A percentile compares a stretch with the other conserved stretches of the same genome.
These are phyloP conservation scores for Parachlorella kessleri DNA, from an alignment of 139 green algal species.

Conservation along the genomic window DNA sequence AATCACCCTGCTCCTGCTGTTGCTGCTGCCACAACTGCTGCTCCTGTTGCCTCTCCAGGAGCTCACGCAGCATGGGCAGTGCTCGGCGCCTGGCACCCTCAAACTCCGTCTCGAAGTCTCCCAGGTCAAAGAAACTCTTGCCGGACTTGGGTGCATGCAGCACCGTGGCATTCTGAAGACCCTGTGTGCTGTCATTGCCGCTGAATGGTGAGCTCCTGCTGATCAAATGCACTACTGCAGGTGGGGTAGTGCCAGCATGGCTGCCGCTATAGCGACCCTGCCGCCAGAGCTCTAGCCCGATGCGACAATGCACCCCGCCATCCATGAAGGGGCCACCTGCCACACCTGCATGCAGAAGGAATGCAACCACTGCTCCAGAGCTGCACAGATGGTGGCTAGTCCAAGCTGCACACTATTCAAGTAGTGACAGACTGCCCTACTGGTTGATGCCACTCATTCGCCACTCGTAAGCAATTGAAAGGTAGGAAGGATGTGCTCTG, in stretches of 20 bases:
- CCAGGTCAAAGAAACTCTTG: constrained; percentile 75
- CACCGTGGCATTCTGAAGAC: constrained; percentile 46
- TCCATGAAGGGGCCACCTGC: constrained; percentile 69
- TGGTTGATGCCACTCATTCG: too few species aligned
- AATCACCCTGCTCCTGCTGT: too few species aligned
- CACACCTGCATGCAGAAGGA: constrained; percentile 37
- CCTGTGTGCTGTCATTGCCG: constrained; percentile 63
- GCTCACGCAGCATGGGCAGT: constrained; percentile 34
- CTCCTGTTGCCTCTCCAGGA: constrained; percentile 7
- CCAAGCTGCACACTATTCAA: too few species aligned
- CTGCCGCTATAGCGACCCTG: constrained; percentile 26
- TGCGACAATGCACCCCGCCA: constrained; percentile 79
- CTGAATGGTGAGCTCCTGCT: constrained; percentile 75
- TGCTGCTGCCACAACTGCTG: too few species aligned
- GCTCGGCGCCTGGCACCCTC: constrained; percentile 46
- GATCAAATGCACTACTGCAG: constrained; percentile 87
- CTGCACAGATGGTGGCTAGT: too few species aligned
- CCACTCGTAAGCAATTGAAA: too few species aligned
- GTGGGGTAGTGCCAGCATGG: constrained; percentile 17
- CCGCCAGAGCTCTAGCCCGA: constrained; percentile 79
- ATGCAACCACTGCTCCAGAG: too few species aligned
- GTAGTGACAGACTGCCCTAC: too few species aligned
- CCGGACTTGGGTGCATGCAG: constrained; percentile 72
- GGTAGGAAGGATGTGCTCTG: too few species aligned
- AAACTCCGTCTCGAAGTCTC: constrained; percentile 76